phyloP scores from a whole-genome alignment of 192 early-diverging fungal genomes.

The Thamnidium elegans region DNA sequence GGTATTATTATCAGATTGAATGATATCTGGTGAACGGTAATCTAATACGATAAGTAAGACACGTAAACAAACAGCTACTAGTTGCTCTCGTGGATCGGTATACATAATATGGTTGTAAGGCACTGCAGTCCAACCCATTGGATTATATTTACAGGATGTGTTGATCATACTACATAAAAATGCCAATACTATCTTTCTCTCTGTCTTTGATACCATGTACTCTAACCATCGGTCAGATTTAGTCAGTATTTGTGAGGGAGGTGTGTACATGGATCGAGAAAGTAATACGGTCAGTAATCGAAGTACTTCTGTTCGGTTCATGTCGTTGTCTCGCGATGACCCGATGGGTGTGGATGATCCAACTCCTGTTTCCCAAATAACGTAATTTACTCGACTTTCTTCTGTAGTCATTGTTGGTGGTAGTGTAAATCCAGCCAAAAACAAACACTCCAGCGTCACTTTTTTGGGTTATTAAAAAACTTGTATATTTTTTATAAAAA shows the following conservation, averaged over 20 bases:
- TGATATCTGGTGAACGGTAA: conserved; percentile 44
- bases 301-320: conserved; percentile 71
- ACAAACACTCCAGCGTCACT: conserved; percentile 50
- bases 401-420: conserved; percentile 45
- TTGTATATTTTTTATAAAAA: too few species aligned
- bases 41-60: conserved; percentile 65
- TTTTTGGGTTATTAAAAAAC: too few species aligned
- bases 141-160: conserved; percentile 76
- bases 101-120: conserved; percentile 85
- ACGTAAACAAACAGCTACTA: conserved; percentile 70
- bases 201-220: conserved; percentile 48
- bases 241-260: conserved; percentile 44
- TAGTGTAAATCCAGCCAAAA: conserved; percentile 68
- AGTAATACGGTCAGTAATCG: conserved; percentile 76
- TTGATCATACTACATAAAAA: conserved; percentile 88
- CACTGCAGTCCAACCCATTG: conserved; percentile 73
- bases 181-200: conserved; percentile 70
- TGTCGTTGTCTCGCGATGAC: conserved; percentile 62
- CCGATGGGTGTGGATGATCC: conserved; percentile 68
- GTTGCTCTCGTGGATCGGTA: conserved; percentile 68
- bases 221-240: conserved; percentile 58
- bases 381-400: conserved; percentile 50
- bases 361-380: conserved; percentile 77
- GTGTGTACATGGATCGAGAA: conserved; percentile 77
- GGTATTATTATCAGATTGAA: neutral